phyloP scores from a whole-genome alignment of 116 monocot species.

The Cymodocea nodosa region DNA sequence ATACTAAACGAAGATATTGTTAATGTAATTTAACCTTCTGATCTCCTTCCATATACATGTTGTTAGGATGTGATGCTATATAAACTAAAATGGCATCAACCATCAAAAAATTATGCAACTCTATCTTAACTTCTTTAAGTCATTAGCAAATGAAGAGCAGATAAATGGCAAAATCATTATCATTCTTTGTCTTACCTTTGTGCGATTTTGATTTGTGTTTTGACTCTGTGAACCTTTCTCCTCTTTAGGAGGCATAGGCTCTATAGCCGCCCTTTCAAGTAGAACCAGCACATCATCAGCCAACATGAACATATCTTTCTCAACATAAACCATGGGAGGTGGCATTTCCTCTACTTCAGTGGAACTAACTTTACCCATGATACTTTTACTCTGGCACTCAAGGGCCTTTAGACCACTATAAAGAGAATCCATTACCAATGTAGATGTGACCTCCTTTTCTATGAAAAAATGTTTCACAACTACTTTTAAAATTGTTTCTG shows the following conservation, averaged over 20 bases:
- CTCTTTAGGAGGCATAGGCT: conserved; percentile 70
- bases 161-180: neutral
- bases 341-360: conserved; percentile 40
- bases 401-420: conserved; percentile 87
- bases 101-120: too few species aligned
- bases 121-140: too few species aligned
- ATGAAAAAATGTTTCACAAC: conserved; percentile 89
- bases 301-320: conserved; percentile 74
- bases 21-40: too few species aligned
- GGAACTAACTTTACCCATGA: conserved; percentile 26
- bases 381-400: conserved; percentile 54
- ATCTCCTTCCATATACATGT: too few species aligned
- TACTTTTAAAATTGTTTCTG: conserved; percentile 68
- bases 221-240: conserved; percentile 55
- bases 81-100: too few species aligned
- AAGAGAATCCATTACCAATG: conserved; percentile 94
- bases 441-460: conserved; percentile 98
- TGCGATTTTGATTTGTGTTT: conserved; percentile 27
- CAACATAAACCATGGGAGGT: conserved; percentile 50
- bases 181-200: conserved; percentile 41
- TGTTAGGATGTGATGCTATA: too few species aligned
- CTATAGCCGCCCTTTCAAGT: conserved; percentile 63
- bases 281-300: conserved; percentile 69
- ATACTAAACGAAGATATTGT: too few species aligned
- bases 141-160: too few species aligned